Evolutionary conservation across 768 basidiomycete species (phyloP), one percentile per base, ranked within the genome.

Genomic region (Hysterangium stoloniferum): DNA sequence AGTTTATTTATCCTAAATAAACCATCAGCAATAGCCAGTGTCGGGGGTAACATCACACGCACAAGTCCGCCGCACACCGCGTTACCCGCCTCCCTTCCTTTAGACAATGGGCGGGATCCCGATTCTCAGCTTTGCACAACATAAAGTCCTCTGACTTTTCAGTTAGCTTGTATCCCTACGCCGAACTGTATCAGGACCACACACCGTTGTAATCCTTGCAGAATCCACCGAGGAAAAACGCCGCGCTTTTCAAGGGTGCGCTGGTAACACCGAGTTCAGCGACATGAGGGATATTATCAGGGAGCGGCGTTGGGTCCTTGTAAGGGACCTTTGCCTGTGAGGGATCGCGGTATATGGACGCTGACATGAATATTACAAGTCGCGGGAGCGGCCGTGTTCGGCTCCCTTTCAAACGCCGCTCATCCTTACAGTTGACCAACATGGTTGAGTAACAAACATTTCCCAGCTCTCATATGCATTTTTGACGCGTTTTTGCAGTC

Each of bases 161-260:
- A 24, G 19, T 35, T 58, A 24, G 11, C 34, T 2, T 38, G 24
- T 43, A 31, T 44, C 12, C 27, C 37, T 29, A 37, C 15, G 25
- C 27, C 13, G 38, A 35, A 41, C 12, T 45, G 25, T 17, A 4
- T 13, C 25, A 44, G n/a, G 24, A 25, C 22, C 43, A 69, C 86
- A 46, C 54, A 97, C 95, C 95, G 70, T 95, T 98, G 71, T 82
- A 95, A 52, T 92, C 88, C 68, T 91, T 91, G 79, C 95, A 99
- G 65, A 90, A 79, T 32, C 87, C 84, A 25, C 92, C 96, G 64
- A 99, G 82, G 71, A 97, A 97, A 79, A 97, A 98, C 6, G 91
- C 86, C 1, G 95, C 92, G 58, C 86, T 89, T 73, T 98, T 97
- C 61, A 98, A 72, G 1, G 95, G 96, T 53, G 84, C 96, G 57